phyloP scores from a whole-genome alignment of 805 yeast genomes.

The Lachancea meyersii region DNA sequence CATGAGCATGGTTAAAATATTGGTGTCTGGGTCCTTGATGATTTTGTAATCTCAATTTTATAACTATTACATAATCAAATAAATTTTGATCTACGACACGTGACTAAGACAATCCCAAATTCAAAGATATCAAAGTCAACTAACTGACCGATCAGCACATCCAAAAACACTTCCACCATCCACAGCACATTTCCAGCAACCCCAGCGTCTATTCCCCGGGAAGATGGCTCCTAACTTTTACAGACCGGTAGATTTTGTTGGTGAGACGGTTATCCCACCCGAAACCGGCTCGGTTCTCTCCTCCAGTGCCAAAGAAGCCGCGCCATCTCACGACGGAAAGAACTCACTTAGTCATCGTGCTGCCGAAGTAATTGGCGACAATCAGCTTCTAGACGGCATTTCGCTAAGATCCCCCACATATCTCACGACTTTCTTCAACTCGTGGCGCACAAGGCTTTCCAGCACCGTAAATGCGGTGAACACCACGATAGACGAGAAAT shows the following conservation, averaged over 20 bases:
- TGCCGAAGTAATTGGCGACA: slow-evolving; percentile 17
- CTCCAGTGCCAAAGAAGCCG: slow-evolving; percentile 18
- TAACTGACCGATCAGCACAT: too few species aligned
- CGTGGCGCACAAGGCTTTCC: slow-evolving; percentile 15
- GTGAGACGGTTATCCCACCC: slow-evolving; percentile 23
- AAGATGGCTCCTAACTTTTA: slow-evolving; percentile 20
- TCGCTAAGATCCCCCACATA: slow-evolving; percentile 25
- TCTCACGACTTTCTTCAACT: slow-evolving; percentile 14
- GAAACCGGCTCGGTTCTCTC: slow-evolving; percentile 17
- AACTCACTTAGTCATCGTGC: slow-evolving; percentile 8
- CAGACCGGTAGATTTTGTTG: slow-evolving; percentile 21
- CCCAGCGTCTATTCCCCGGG: neutral
- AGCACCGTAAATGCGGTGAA: slow-evolving; percentile 17
- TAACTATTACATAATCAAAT: too few species aligned
- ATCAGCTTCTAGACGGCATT: slow-evolving; percentile 24
- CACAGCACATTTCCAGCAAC: neutral
- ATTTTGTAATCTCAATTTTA: too few species aligned
- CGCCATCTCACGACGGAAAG: slow-evolving; percentile 8
- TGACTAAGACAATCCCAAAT: too few species aligned
- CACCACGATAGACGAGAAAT: slow-evolving; percentile 37
- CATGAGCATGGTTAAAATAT: neutral
- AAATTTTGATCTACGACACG: too few species aligned
- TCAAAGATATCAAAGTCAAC: too few species aligned
- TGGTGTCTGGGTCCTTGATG: neutral
- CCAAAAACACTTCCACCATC: neutral